Conservation (phyloP, 192 early-diverging fungal species). For the Rhizoclosmatium globosum region DNA sequence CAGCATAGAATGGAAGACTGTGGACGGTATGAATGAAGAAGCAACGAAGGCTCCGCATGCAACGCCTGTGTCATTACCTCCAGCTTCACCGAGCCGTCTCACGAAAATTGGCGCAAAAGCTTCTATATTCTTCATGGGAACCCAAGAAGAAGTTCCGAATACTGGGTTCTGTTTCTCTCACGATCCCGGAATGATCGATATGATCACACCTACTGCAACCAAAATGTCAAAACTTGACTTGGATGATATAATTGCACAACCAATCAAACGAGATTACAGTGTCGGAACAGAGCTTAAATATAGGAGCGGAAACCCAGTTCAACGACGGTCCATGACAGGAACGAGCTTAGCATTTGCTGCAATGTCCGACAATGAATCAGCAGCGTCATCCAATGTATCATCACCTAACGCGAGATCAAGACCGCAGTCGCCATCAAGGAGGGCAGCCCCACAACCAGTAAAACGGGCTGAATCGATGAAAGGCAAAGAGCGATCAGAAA, state of each 20-base stretch:
- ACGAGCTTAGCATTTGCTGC: not conserved
- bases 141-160: constrained; percentile 47
- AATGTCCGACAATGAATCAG: not conserved
- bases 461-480: too few relatives aligned
- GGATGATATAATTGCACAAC: not conserved
- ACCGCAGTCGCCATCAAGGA: too few relatives aligned
- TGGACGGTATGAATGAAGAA: not conserved
- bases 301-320: too few relatives aligned
- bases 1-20: constrained; percentile 16
- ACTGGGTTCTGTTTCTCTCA: constrained; percentile 63
- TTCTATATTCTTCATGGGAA: constrained; percentile 60
- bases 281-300: not conserved
- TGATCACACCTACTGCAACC: constrained; percentile 55
- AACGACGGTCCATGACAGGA: too few relatives aligned
- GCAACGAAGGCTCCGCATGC: not conserved
- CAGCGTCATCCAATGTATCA: too few relatives aligned
- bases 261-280: not conserved
- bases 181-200: constrained; percentile 56
- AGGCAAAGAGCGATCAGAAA: too few relatives aligned
- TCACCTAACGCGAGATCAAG: too few relatives aligned
- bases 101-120: constrained; percentile 17
- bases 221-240: constrained; percentile 9
- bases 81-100: not conserved
- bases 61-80: not conserved
- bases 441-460: too few relatives aligned